Percentiles rank a stretch among this genome's conserved stretches.
phyloP scores from a whole-genome alignment of 2,329 filamentous ascomycete species.

The Xylariaceae sp. region DNA sequence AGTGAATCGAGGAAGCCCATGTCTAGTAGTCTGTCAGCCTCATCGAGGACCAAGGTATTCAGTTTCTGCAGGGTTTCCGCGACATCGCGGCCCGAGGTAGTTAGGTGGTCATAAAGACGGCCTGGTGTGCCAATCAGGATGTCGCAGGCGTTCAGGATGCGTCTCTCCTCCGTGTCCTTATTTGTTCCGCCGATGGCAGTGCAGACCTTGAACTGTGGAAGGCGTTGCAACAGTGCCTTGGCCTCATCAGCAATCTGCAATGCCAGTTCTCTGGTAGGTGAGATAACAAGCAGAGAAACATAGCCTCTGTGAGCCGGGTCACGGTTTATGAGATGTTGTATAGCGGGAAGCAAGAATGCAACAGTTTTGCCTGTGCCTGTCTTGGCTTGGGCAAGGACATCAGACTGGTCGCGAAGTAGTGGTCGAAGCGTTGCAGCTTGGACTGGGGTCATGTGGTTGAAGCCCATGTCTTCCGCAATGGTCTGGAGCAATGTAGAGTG shows the following conservation, averaged over 20 bases:
- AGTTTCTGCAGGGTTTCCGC: slow-evolving; percentile 62
- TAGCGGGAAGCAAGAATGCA: slow-evolving; percentile 77
- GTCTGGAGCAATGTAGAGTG: slow-evolving; percentile 43
- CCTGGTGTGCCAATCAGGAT: slow-evolving; percentile 79
- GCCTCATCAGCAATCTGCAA: slow-evolving; percentile 70
- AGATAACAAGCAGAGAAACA: slow-evolving; percentile 61
- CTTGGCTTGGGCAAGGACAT: slow-evolving; percentile 73
- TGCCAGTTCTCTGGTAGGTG: slow-evolving; percentile 67
- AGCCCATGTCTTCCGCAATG: slow-evolving; percentile 44
- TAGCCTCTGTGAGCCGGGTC: slow-evolving; percentile 29
- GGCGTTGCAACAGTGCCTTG: slow-evolving; percentile 62
- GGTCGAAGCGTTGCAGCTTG: slow-evolving; percentile 48
- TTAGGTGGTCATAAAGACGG: slow-evolving; percentile 72
- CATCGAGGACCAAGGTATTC: slow-evolving; percentile 78
- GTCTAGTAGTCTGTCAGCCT: slow-evolving; percentile 77
- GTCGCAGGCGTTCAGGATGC: slow-evolving; percentile 69
- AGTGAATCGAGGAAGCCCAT: slow-evolving; percentile 80
- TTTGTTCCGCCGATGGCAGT: slow-evolving; percentile 78
- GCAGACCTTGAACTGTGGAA: slow-evolving; percentile 71
- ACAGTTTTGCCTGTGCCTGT: slow-evolving; percentile 86
- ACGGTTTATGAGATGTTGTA: slow-evolving; percentile 65
- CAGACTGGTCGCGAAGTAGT: slow-evolving; percentile 39
- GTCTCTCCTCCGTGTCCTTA: slow-evolving; percentile 66
- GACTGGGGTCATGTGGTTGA: slow-evolving; percentile 51
- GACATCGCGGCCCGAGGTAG: slow-evolving; percentile 66